Conservation (phyloP, 2,329 filamentous ascomycete genomes). For the Ceratocystiopsis sp. region DNA sequence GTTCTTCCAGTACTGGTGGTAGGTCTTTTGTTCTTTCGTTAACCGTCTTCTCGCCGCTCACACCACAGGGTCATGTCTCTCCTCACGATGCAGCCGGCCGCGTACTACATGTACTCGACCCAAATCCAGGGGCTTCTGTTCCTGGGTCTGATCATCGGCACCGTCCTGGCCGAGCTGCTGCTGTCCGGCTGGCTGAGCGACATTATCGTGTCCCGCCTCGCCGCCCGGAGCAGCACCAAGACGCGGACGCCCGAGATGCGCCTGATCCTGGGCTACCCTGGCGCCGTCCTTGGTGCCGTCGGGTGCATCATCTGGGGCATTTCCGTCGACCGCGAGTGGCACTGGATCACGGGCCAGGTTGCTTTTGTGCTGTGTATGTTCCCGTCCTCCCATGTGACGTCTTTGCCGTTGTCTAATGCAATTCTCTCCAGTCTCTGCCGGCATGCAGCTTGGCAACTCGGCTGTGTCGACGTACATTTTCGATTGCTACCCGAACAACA, state of each 20-base stretch:
- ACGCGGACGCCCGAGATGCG: conserved; percentile 33
- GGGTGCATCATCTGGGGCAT: conserved; percentile 38
- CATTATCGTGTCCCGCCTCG: conserved; percentile 25
- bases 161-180: conserved; percentile 30
- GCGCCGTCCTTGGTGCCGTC: conserved; percentile 27
- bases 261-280: conserved; percentile 36
- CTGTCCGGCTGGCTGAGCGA: conserved; percentile 36
- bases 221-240: conserved; percentile 19
- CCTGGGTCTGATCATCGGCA: conserved; percentile 34
- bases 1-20: conserved; percentile 36
- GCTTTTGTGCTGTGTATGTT: conserved; percentile 35
- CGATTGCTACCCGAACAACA: neutral
- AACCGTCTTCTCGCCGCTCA: neutral
- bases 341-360: conserved; percentile 39
- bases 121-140: conserved; percentile 35
- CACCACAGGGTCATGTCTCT: conserved; percentile 26
- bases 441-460: conserved; percentile 40
- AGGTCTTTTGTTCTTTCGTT: neutral
- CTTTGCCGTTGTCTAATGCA: neutral
- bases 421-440: conserved; percentile 16
- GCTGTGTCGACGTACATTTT: conserved; percentile 21
- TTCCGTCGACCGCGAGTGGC: conserved; percentile 32
- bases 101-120: conserved; percentile 27
- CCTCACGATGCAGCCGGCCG: conserved; percentile 33
- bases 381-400: conserved; percentile 16